Evolutionary conservation across 805 yeast species (phyloP).

Genomic region (Candida hungchunana): DNA sequence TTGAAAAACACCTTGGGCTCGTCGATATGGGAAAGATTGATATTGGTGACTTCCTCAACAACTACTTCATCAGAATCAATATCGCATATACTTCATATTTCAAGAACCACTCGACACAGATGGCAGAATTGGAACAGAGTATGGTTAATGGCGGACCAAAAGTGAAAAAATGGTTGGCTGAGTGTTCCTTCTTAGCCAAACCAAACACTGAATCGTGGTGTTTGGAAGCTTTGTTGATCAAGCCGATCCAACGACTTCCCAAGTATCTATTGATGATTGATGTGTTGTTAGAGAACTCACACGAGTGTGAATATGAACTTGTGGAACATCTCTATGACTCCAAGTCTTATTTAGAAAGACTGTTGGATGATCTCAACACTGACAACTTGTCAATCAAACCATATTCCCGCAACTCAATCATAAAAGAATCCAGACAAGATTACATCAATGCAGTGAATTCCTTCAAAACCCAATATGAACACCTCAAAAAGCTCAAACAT

Average conservation of each 20-base stretch:
- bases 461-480: slow-evolving; percentile 9
- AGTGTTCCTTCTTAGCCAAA: slow-evolving; percentile 27
- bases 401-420: background rate
- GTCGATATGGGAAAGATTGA: slow-evolving; percentile 18
- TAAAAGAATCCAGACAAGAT: slow-evolving; percentile 5
- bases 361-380: slow-evolving; percentile 12
- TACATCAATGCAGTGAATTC: slow-evolving; percentile 6
- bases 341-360: slow-evolving; percentile 14
- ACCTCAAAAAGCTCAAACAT: slow-evolving; percentile 20
- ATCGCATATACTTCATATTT: slow-evolving; percentile 32
- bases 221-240: slow-evolving; percentile 29
- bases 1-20: slow-evolving; percentile 10
- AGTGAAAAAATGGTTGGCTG: slow-evolving; percentile 32
- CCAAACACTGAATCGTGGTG: slow-evolving; percentile 24
- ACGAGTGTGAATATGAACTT: slow-evolving; percentile 7
- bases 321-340: slow-evolving; percentile 19
- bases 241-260: slow-evolving; percentile 30
- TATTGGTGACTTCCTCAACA: slow-evolving; percentile 28
- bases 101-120: slow-evolving; percentile 29
- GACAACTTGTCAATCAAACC: background rate
- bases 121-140: slow-evolving; percentile 23
- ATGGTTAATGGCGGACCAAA: slow-evolving; percentile 16
- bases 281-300: slow-evolving; percentile 13
- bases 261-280: slow-evolving; percentile 23
- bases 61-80: slow-evolving; percentile 30